Evolutionary conservation across 1,139 yeast genomes (phyloP), one percentile per base, ranked within the genome.

Genomic region (Suhomyces atakaporum): DNA sequence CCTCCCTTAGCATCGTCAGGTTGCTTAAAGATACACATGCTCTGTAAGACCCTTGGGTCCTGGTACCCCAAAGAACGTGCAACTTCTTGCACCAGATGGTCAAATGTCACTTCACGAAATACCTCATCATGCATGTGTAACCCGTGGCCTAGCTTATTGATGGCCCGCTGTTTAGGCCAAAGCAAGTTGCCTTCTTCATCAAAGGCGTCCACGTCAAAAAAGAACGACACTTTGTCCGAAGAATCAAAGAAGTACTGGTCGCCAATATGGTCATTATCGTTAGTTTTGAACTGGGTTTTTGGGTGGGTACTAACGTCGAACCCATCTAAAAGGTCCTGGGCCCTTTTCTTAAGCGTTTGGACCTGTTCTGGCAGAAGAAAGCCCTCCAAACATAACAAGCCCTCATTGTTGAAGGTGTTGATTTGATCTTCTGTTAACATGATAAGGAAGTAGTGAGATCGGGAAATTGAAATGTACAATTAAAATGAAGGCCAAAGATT

Each of bases 101-200:
- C 75, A 33, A 81, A 67, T 0, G 94, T 80, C 19, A 79, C 57
- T 7, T 62, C 46, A 13, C 58, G 56, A 48, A 81, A 85, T 9
- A 57, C 54, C 0, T 65, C 61, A 43, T 81, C 79, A 26, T 60
- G 51, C 53, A 75, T 69, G 51, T 85, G 95, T 25, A 85, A 58
- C 0, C 86, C 88, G 53, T 85, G 95, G 6, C 95, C 95, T 27
- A 85, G 79, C 59, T 85, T 85, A 60, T 85, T 85, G 52, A 85
- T 72, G 2, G 92, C 78, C 42, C 62, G 62, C 20, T 72, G 73
- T 44, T 80, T 70, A 9, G 84, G 77, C 51, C 68, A 74, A 26
- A 54, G 56, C 45, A 85, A 63, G 13, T 70, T 51, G 4, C 84
- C 84, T 2, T 54, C 32, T 4, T 58, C 66, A 47, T 76, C 77